Percentiles rank a stretch among this genome's conserved stretches.
Evolutionary conservation across 257 asterid genomes (phyloP).

Genomic region (Scutellaria minor): DNA sequence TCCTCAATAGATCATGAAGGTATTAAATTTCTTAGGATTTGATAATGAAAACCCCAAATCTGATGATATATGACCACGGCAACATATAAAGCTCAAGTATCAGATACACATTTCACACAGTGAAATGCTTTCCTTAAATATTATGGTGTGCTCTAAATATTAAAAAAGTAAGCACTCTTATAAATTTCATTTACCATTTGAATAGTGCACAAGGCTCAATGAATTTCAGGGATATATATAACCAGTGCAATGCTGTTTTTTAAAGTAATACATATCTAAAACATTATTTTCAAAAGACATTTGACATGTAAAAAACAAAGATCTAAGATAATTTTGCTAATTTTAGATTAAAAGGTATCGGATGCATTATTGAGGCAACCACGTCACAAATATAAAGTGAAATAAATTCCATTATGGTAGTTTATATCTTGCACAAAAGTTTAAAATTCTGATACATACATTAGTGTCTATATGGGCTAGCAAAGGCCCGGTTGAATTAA

Average conservation of each 20-base stretch:
- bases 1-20: background rate
- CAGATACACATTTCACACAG: background rate
- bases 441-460: conserved; percentile 20
- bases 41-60: conserved; percentile 5
- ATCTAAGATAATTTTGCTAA: conserved; percentile 3
- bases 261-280: conserved; percentile 14
- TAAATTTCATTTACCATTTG: background rate
- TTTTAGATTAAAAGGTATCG: conserved; percentile 2
- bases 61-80: conserved; percentile 10
- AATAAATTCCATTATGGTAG: conserved; percentile 3
- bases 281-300: background rate
- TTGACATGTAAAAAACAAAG: background rate
- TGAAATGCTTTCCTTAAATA: background rate
- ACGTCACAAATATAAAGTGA: background rate
- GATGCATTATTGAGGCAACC: background rate
- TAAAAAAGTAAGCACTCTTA: background rate
- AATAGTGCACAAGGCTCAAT: conserved; percentile 21
- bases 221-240: background rate
- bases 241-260: background rate
- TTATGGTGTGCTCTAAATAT: conserved; percentile 15
- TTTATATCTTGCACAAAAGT: background rate
- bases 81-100: conserved; percentile 2
- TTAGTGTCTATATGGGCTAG: background rate
- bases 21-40: background rate
- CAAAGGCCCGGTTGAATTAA: background rate